A percentile compares a stretch with the other conserved stretches of the same genome.
Conservation (phyloP, 768 basidiomycete species). For the Lactifluus piperatus region DNA sequence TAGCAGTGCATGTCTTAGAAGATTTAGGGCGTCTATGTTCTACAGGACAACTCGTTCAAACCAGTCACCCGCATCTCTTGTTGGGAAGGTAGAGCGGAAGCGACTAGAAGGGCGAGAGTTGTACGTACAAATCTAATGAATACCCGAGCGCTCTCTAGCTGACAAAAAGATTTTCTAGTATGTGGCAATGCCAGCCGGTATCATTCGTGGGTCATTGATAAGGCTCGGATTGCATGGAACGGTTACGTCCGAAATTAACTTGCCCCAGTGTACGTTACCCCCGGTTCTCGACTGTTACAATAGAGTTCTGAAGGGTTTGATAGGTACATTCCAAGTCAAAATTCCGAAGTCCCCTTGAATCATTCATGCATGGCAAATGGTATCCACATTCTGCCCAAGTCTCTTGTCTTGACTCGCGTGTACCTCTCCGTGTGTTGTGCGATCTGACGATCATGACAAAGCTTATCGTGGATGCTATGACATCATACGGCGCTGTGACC, state of each 20-base stretch:
- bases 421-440: background rate
- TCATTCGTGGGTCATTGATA: slow-evolving; percentile 74
- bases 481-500: background rate
- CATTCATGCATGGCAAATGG: background rate
- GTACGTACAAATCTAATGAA: slow-evolving; percentile 34
- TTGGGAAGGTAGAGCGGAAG: slow-evolving; percentile 67
- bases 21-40: slow-evolving; percentile 78
- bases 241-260: slow-evolving; percentile 68
- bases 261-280: slow-evolving; percentile 72
- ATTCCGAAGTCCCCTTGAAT: slow-evolving; percentile 52
- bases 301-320: background rate
- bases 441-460: background rate
- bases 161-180: slow-evolving; percentile 41
- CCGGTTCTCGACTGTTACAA: background rate
- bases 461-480: background rate
- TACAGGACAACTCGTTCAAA: slow-evolving; percentile 88
- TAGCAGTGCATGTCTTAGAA: background rate
- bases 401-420: background rate
- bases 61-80: slow-evolving; percentile 77
- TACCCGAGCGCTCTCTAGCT: background rate
- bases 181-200: slow-evolving; percentile 71
- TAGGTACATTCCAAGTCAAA: slow-evolving; percentile 81
- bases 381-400: background rate
- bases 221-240: slow-evolving; percentile 69
- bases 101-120: slow-evolving; percentile 58